Evolutionary conservation across 2,329 filamentous ascomycete genomes (phyloP), one percentile per base, ranked within the genome.

Genomic region (Beauveria sp.): DNA sequence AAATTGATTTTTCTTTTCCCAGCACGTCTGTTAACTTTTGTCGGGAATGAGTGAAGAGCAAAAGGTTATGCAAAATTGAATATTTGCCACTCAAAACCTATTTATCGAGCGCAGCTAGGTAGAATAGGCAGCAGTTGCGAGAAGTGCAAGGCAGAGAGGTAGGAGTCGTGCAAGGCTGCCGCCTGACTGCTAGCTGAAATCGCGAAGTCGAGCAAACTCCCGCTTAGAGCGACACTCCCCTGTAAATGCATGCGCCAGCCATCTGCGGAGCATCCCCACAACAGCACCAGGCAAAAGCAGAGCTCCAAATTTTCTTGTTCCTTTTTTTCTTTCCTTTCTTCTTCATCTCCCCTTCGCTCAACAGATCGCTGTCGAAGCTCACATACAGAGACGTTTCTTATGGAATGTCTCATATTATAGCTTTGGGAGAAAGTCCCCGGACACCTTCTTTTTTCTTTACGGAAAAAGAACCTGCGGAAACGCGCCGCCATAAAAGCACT

Each of bases 381-480:
- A 92, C 90, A 88, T 80, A 96, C 91, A 88, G 91, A 89, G 81
- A 84, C 72, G 38, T 47, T 52, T 52, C 34, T 14, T 38, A 18
- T 6, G 40, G 40, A 59, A 63, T 64, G 63, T 57, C 60, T 64
- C 53, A 66, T 65, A 69, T 69, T 70, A 71, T 66, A 72, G 93
- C 93, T 97, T 97, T 95, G 92, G 93, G 93, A 96, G 93, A 98
- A 98, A 98, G 93, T 98, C 93, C 93, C 93, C 93, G 93, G 93
- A 97, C 93, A 83, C 82, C 82, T 79, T 75, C 72, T 69, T 63
- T 73, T 67, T 68, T 65, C 69, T 72, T 73, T 67, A 62, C 66
- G 68, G 71, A 72, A 71, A 70, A 71, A 71, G 78, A 58, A 75
- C 79, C 76, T 84, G 93, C 91, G 91, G 91, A 96, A 96, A 97